These are phyloP conservation scores for Lanmaoa rubissima DNA, from an alignment of 768 basidiomycete species.

Conservation along the genomic window DNA sequence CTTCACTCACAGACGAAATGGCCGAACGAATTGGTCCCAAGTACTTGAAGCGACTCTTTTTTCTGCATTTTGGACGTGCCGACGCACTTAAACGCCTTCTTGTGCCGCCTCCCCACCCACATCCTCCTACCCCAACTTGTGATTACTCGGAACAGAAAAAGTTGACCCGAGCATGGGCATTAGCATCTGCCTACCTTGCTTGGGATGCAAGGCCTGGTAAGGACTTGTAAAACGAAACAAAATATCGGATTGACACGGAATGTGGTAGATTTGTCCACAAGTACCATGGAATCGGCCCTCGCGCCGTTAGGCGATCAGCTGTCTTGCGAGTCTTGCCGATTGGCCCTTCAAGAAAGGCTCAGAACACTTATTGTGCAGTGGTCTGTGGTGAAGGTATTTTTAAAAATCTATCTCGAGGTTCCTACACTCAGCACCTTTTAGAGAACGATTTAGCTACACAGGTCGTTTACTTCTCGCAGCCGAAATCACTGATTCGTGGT, in stretches of 20 bases:
- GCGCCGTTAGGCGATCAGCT: conserved; percentile 68
- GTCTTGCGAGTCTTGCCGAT: conserved; percentile 65
- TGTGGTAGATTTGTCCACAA: conserved; percentile 64
- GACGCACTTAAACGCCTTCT: conserved; percentile 81
- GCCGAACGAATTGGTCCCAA: conserved; percentile 67
- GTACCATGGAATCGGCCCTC: conserved; percentile 69
- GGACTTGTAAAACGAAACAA: conserved; percentile 14
- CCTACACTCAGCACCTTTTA: conserved; percentile 25
- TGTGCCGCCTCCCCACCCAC: conserved; percentile 70
- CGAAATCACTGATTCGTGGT: neutral
- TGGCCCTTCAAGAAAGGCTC: conserved; percentile 61
- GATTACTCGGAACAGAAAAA: conserved; percentile 78
- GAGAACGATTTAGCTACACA: conserved; percentile 52
- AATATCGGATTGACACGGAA: conserved; percentile 1
- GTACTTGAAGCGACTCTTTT: conserved; percentile 80
- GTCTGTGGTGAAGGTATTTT: conserved; percentile 70
- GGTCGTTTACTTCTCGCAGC: neutral
- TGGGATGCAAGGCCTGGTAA: conserved; percentile 82
- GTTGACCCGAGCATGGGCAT: conserved; percentile 76
- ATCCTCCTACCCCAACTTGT: conserved; percentile 65
- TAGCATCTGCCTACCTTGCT: conserved; percentile 78
- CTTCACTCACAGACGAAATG: conserved; percentile 67
- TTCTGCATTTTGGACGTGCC: conserved; percentile 77
- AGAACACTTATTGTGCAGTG: conserved; percentile 70
- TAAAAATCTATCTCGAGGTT: neutral